phyloP scores from a whole-genome alignment of 768 basidiomycete species.

The Ephemerocybe angulata region DNA sequence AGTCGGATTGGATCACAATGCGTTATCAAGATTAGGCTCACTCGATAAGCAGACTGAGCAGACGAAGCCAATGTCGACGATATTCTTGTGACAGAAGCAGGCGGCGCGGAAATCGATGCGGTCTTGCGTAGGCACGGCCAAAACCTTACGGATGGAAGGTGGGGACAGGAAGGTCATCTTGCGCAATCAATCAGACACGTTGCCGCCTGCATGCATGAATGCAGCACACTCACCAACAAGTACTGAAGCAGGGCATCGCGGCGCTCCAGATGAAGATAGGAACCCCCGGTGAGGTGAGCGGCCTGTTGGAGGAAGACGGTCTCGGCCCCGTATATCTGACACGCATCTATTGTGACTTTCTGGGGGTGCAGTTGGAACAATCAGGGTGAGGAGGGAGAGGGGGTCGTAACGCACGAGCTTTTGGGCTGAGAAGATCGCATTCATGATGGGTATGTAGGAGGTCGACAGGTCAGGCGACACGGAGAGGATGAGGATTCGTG shows the following conservation, averaged over 20 bases:
- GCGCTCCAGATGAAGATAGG: conserved; percentile 81
- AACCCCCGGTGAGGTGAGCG: conserved; percentile 90
- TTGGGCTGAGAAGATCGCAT: conserved; percentile 97
- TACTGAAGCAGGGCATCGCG: conserved; percentile 90
- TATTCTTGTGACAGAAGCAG: conserved; percentile 98
- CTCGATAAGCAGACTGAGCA: conserved; percentile 98
- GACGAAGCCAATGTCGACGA: conserved; percentile 94
- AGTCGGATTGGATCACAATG: conserved; percentile 4
- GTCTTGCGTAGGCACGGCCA: conserved; percentile 90
- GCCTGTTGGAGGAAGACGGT: conserved; percentile 98
- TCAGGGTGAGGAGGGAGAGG: conserved; percentile 1
- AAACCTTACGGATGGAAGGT: conserved; percentile 62
- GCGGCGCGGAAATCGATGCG: conserved; percentile 95
- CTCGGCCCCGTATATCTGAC: conserved; percentile 85
- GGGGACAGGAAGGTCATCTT: conserved; percentile 76
- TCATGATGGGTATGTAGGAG: conserved; percentile 98
- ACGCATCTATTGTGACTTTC: conserved; percentile 97
- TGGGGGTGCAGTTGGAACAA: conserved; percentile 27
- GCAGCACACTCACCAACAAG: conserved; percentile 53
- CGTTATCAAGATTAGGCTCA: conserved; percentile 36
- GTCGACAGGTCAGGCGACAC: conserved; percentile 87
- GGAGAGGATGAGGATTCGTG: conserved; percentile 64
- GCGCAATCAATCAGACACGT: conserved; percentile 1
- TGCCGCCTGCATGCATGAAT: background rate
- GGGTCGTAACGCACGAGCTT: conserved; percentile 69